Conservation (phyloP, 2,329 filamentous ascomycete genomes). For the Scytalidium lignicola region DNA sequence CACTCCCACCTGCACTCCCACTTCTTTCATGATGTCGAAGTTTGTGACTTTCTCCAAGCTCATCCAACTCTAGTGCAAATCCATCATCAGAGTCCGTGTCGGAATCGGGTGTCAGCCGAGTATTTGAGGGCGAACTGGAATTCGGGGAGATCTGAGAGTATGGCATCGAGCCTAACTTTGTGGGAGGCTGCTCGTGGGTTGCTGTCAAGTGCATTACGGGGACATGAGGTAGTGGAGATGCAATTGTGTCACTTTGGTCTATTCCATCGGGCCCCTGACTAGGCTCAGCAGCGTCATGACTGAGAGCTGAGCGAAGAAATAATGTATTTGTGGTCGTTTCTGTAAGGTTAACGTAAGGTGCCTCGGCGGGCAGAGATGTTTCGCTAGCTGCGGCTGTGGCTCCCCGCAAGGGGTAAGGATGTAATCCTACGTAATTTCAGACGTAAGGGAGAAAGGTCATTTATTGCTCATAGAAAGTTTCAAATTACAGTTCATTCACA, state of each 20-base stretch:
- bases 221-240: too few species aligned
- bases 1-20: neutral
- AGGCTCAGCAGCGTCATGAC: neutral
- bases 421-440: too few species aligned
- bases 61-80: conserved; percentile 9
- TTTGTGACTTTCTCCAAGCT: conserved; percentile 16
- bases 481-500: too few species aligned
- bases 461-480: too few species aligned
- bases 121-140: conserved; percentile 15
- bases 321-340: too few species aligned
- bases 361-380: neutral
- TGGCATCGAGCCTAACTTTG: neutral
- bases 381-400: neutral
- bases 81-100: conserved; percentile 15
- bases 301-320: too few species aligned
- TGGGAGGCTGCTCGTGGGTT: neutral
- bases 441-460: too few species aligned
- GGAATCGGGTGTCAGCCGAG: conserved; percentile 20
- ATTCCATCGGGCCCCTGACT: neutral
- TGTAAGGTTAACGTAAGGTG: neutral
- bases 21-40: conserved; percentile 7
- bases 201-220: neutral
- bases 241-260: neutral
- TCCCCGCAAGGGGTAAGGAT: too few species aligned
- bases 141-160: conserved; percentile 10